Conservation (phyloP, 2,329 filamentous ascomycete species). For the Curvularia verruculosa region DNA sequence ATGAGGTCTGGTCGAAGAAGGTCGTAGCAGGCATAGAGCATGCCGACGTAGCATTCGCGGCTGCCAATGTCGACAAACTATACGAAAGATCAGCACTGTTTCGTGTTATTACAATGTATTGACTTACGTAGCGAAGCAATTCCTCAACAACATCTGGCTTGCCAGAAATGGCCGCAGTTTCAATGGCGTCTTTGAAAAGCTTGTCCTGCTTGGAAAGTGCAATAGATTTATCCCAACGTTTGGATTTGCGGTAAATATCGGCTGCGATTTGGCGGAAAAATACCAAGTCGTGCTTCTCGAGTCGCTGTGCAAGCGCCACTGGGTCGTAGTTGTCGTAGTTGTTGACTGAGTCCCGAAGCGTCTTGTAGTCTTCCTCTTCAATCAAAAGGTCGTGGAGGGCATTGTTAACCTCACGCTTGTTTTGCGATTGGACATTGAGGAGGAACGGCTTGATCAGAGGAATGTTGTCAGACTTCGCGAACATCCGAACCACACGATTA, state of each 20-base stretch:
- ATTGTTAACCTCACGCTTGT: slow-evolving; percentile 97
- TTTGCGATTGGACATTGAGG: slow-evolving; percentile 92
- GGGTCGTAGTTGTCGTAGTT: slow-evolving; percentile 99
- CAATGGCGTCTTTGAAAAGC: slow-evolving; percentile 98
- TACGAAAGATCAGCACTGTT: slow-evolving; percentile 47
- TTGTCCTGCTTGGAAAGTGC: slow-evolving; percentile 98
- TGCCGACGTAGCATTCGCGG: slow-evolving; percentile 99
- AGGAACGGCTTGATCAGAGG: slow-evolving; percentile 99
- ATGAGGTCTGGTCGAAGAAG: slow-evolving; percentile 92
- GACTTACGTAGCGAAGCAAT: slow-evolving; percentile 91
- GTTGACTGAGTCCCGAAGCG: slow-evolving; percentile 92
- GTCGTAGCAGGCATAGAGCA: slow-evolving; percentile 98
- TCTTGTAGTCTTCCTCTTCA: slow-evolving; percentile 99
- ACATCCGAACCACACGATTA: slow-evolving; percentile 98
- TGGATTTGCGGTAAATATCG: slow-evolving; percentile 99
- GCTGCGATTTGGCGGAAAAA: slow-evolving; percentile 99
- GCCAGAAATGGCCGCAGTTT: slow-evolving; percentile 89
- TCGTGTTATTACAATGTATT: slow-evolving; percentile 10
- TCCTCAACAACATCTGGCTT: slow-evolving; percentile 96
- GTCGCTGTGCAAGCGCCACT: slow-evolving; percentile 84
- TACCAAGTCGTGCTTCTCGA: slow-evolving; percentile 97
- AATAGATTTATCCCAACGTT: slow-evolving; percentile 99
- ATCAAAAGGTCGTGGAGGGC: slow-evolving; percentile 98
- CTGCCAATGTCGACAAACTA: slow-evolving; percentile 99
- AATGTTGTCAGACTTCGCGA: slow-evolving; percentile 97